Conservation (phyloP, 1,284 basidiomycete genomes). For the Vanrija sp. region DNA sequence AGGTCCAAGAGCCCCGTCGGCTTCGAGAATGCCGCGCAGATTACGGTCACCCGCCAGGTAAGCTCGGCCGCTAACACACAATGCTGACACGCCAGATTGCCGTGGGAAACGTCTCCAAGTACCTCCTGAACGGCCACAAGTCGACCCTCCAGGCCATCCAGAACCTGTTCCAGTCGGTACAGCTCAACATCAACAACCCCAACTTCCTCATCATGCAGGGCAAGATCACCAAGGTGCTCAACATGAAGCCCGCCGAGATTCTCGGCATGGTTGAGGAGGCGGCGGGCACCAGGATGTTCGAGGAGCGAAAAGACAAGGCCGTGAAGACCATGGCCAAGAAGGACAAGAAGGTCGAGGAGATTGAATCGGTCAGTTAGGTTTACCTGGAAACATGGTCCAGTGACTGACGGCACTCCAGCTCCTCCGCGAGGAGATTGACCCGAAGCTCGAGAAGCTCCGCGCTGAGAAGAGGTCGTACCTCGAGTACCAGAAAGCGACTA, state of each 20-base stretch:
- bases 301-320: conserved; percentile 96
- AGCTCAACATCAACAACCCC: conserved; percentile 99
- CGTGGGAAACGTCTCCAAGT: conserved; percentile 92
- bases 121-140: conserved; percentile 95
- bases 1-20: conserved; percentile 79
- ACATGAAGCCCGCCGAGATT: conserved; percentile 98
- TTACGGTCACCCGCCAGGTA: conserved; percentile 95
- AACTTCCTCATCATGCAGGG: conserved; percentile 99
- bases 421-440: conserved; percentile 86
- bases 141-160: conserved; percentile 83
- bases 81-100: conserved; percentile 62
- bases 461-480: conserved; percentile 86
- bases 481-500: conserved; percentile 82
- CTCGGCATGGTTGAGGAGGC: conserved; percentile 99
- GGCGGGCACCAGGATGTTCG: conserved; percentile 98
- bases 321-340: conserved; percentile 96
- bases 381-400: background rate
- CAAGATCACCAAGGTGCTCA: conserved; percentile 90
- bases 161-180: conserved; percentile 92
- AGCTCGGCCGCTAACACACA: conserved; percentile 19
- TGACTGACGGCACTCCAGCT: conserved; percentile 45
- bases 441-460: conserved; percentile 87
- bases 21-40: conserved; percentile 76
- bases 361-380: conserved; percentile 55
- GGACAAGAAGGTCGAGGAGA: conserved; percentile 92